These are phyloP conservation scores for Solioccasus polychromus DNA, from an alignment of 768 basidiomycete genomes.

Conservation along the genomic window DNA sequence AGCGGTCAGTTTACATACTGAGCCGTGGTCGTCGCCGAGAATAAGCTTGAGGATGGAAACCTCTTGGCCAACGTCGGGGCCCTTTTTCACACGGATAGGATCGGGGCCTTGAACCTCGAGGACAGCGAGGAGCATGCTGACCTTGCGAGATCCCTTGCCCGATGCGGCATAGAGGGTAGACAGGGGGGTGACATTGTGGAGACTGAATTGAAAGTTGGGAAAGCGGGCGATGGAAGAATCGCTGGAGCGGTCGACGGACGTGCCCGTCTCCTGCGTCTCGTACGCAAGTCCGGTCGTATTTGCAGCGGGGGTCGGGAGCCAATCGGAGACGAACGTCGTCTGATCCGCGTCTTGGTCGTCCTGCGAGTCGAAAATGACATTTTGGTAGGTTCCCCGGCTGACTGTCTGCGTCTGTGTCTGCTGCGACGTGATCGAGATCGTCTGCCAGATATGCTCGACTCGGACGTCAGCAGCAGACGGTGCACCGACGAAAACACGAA, in stretches of 20 bases:
- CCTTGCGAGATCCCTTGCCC: slow-evolving; percentile 44
- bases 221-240: slow-evolving; percentile 71
- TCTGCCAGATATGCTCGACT: neutral
- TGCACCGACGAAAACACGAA: slow-evolving; percentile 54
- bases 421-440: no score
- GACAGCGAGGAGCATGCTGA: slow-evolving; percentile 59
- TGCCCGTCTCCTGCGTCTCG: slow-evolving; percentile 42
- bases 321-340: slow-evolving; percentile 54
- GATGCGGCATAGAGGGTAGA: slow-evolving; percentile 34
- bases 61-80: slow-evolving; percentile 65
- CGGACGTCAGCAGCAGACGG: slow-evolving; percentile 34
- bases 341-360: slow-evolving; percentile 23
- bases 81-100: slow-evolving; percentile 62
- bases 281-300: slow-evolving; percentile 28
- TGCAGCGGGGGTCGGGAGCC: slow-evolving; percentile 48
- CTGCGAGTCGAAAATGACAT: slow-evolving; percentile 61
- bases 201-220: slow-evolving; percentile 70
- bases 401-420: no score
- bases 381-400: no score
- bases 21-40: slow-evolving; percentile 69
- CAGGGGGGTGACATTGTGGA: slow-evolving; percentile 57
- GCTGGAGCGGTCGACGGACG: slow-evolving; percentile 58
- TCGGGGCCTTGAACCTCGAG: slow-evolving; percentile 80
- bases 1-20: slow-evolving; percentile 67
- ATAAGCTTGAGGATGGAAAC: slow-evolving; percentile 68